These are phyloP conservation scores for Colletotrichum simmondsii DNA, from an alignment of 2,329 filamentous ascomycete species.

Conservation along the genomic window DNA sequence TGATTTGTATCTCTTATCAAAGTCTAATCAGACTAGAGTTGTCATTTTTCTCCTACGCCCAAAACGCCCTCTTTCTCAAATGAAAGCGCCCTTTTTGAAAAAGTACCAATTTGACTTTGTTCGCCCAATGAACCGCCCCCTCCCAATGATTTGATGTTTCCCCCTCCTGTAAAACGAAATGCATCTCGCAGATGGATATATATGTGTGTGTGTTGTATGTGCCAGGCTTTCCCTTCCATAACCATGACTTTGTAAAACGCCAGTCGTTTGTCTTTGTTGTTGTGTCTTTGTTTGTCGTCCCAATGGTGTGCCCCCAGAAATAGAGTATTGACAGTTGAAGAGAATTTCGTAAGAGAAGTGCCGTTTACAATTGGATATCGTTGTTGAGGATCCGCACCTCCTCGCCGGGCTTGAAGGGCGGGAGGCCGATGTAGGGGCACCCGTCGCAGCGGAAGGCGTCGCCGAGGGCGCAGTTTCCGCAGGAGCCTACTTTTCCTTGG, in stretches of 20 bases:
- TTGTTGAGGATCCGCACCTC: constrained; percentile 91
- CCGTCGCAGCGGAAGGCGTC: constrained; percentile 85
- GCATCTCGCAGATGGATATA: constrained; percentile 6
- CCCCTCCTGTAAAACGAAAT: neutral
- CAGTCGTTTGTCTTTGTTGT: neutral
- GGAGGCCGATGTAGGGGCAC: constrained; percentile 87
- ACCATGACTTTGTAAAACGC: constrained; percentile 2
- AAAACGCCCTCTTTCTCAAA: neutral
- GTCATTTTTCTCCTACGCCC: neutral
- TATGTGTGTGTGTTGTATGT: neutral
- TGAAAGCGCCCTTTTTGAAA: neutral
- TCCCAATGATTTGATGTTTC: neutral
- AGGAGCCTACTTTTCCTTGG: constrained; percentile 95
- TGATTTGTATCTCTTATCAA: neutral
- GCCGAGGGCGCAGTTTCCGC: constrained; percentile 92
- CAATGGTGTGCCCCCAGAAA: neutral
- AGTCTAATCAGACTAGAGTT: neutral
- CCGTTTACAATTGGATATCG: constrained; percentile 84
- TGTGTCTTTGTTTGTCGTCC: too few relatives aligned
- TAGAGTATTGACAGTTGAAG: neutral
- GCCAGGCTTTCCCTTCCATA: neutral
- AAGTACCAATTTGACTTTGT: neutral
- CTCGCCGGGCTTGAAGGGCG: constrained; percentile 96
- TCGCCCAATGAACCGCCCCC: neutral
- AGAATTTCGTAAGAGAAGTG: neutral